These are phyloP conservation scores for Talaromyces sp. DNA, from an alignment of 2,329 filamentous ascomycete species.

Conservation along the genomic window DNA sequence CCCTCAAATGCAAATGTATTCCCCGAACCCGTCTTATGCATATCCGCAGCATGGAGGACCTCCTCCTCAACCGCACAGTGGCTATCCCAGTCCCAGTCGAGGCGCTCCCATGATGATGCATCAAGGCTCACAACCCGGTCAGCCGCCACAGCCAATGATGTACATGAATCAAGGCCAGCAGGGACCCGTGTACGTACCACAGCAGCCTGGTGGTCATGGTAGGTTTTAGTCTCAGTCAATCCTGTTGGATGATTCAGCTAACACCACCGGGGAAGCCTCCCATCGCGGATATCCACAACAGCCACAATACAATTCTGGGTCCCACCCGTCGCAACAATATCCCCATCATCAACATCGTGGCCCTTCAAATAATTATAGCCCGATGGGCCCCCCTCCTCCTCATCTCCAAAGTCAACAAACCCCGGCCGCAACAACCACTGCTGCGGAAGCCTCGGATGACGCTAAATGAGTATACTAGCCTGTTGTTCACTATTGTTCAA, in stretches of 20 bases:
- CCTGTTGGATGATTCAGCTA: constrained; percentile 1
- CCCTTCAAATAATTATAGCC: constrained; percentile 55
- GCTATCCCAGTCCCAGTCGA: constrained; percentile 84
- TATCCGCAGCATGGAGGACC: constrained; percentile 53
- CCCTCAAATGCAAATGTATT: constrained; percentile 79
- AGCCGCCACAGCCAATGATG: constrained; percentile 65
- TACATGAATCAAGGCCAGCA: constrained; percentile 72
- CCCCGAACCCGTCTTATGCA: constrained; percentile 68
- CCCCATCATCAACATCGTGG: constrained; percentile 55
- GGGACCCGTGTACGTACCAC: constrained; percentile 67
- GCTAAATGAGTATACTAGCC: constrained; percentile 41
- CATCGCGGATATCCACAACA: constrained; percentile 58
- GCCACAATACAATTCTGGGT: constrained; percentile 64
- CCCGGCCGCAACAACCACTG: constrained; percentile 29
- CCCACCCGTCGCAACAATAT: constrained; percentile 62
- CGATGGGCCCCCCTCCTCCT: constrained; percentile 42
- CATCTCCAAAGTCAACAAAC: constrained; percentile 43
- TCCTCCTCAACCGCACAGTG: constrained; percentile 58
- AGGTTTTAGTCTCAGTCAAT: constrained; percentile 45
- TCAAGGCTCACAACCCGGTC: constrained; percentile 89
- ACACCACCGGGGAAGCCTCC: constrained; percentile 41
- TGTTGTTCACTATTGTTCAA: background rate
- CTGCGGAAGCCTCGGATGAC: constrained; percentile 45
- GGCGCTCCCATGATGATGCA: constrained; percentile 91
- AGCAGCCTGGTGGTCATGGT: constrained; percentile 67